A percentile compares a stretch with the other conserved stretches of the same genome.
Conservation (phyloP, 768 basidiomycete species). For the Russula earlei region DNA sequence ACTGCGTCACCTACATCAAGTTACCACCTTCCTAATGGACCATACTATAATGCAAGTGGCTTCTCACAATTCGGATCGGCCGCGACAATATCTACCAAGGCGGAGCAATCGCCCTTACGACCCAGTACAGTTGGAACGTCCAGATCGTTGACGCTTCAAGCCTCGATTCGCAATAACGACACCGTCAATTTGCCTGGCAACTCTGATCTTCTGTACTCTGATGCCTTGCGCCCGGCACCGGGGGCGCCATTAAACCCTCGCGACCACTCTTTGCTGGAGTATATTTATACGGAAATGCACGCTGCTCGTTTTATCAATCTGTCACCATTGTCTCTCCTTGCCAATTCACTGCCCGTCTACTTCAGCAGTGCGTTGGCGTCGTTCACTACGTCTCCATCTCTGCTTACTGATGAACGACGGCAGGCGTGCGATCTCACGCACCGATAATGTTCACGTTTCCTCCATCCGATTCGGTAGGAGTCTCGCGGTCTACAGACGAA, state of each 20-base stretch:
- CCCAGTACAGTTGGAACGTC: not conserved
- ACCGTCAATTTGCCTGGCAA: not conserved
- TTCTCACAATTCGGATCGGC: not conserved
- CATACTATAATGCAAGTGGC: not conserved
- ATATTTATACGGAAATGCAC: conserved; percentile 61
- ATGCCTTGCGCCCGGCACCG: not conserved
- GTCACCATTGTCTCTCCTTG: conserved; percentile 50
- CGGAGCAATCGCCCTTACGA: not conserved
- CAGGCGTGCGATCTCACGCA: conserved; percentile 60
- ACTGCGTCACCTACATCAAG: not conserved
- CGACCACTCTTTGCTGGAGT: conserved; percentile 55
- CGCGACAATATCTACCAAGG: not conserved
- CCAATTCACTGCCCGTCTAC: conserved; percentile 46
- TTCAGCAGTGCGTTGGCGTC: conserved; percentile 43
- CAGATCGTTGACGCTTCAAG: not conserved
- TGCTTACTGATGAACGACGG: not conserved
- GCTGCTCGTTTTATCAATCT: conserved; percentile 59
- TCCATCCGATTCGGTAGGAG: conserved; percentile 26
- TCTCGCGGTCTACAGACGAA: not conserved
- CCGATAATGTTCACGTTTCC: conserved; percentile 53
- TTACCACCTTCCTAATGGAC: not conserved
- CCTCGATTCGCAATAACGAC: conserved; percentile 3
- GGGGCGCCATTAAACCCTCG: conserved; percentile 38
- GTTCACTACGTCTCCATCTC: not conserved
- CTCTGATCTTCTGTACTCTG: not conserved